Percentiles rank a stretch among this genome's conserved stretches.
phyloP scores from a whole-genome alignment of 345 rosid genomes.

The sweet orange (Citrus sinensis) region DNA sequence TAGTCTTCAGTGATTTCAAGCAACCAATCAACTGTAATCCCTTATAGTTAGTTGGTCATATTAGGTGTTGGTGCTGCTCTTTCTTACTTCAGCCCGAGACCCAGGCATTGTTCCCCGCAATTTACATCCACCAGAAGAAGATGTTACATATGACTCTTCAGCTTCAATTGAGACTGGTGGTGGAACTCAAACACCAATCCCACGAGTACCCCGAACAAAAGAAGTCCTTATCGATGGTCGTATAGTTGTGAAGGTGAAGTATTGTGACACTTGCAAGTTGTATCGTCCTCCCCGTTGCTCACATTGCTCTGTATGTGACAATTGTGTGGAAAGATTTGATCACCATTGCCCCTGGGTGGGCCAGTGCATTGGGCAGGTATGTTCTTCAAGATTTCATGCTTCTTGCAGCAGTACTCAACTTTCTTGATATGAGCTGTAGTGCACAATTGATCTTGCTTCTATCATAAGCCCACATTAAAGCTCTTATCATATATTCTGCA shows the following conservation, averaged over 20 bases:
- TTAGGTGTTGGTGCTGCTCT: conserved; percentile 45
- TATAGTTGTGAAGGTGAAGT: conserved; percentile 36
- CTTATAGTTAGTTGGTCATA: conserved; percentile 12
- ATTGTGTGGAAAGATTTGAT: conserved; percentile 55
- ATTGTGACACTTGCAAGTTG: conserved; percentile 51
- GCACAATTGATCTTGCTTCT: background rate
- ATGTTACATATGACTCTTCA: conserved; percentile 27
- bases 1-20: background rate
- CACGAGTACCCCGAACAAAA: conserved; percentile 34
- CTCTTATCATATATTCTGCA: background rate
- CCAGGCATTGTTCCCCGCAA: conserved; percentile 57
- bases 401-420: background rate
- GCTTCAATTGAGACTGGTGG: conserved; percentile 24
- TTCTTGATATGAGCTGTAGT: background rate
- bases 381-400: background rate
- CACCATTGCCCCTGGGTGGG: conserved; percentile 68
- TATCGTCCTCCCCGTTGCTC: conserved; percentile 62
- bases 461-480: background rate
- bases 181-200: conserved; percentile 38
- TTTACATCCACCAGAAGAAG: conserved; percentile 48
- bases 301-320: conserved; percentile 57
- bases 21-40: conserved; percentile 1
- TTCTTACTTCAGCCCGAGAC: conserved; percentile 47
- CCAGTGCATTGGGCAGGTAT: conserved; percentile 60
- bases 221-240: conserved; percentile 32